Conservation (phyloP, 352 stramenopile genomes). For the Pythium plurisporium region DNA sequence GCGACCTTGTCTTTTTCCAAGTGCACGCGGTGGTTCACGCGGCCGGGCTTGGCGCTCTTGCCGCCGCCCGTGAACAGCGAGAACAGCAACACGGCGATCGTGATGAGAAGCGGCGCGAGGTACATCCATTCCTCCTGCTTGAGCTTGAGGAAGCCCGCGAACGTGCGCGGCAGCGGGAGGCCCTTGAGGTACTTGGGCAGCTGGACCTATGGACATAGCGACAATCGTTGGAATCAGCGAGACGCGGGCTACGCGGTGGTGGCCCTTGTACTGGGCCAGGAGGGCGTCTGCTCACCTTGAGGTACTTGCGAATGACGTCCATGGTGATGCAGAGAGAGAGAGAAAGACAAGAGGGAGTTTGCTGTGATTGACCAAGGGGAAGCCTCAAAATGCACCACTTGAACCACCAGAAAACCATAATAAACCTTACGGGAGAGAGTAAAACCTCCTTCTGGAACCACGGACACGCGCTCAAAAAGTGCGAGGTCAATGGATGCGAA, state of each 20-base stretch:
- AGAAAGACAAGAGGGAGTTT: too few species aligned
- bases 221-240: conserved; percentile 10
- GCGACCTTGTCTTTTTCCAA: conserved; percentile 85
- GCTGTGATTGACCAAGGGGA: background rate
- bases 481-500: background rate
- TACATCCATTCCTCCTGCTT: conserved; percentile 85
- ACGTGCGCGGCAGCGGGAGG: conserved; percentile 75
- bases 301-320: conserved; percentile 77
- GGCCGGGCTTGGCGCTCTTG: conserved; percentile 48
- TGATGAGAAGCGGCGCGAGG: conserved; percentile 75
- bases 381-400: conserved; percentile 3
- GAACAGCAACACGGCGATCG: conserved; percentile 64
- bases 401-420: conserved; percentile 23
- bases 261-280: background rate
- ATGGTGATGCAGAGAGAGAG: conserved; percentile 23
- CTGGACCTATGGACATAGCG: conserved; percentile 31
- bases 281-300: conserved; percentile 41
- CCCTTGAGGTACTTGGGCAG: conserved; percentile 82
- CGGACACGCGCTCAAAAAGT: conserved; percentile 8
- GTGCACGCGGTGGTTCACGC: conserved; percentile 63
- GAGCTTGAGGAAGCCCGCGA: conserved; percentile 78
- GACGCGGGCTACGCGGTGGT: background rate
- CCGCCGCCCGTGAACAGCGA: conserved; percentile 50
- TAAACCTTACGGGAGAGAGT: conserved; percentile 14
- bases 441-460: conserved; percentile 16